Evolutionary conservation across 257 asterid species (phyloP).

Genomic region (Catharanthus roseus): DNA sequence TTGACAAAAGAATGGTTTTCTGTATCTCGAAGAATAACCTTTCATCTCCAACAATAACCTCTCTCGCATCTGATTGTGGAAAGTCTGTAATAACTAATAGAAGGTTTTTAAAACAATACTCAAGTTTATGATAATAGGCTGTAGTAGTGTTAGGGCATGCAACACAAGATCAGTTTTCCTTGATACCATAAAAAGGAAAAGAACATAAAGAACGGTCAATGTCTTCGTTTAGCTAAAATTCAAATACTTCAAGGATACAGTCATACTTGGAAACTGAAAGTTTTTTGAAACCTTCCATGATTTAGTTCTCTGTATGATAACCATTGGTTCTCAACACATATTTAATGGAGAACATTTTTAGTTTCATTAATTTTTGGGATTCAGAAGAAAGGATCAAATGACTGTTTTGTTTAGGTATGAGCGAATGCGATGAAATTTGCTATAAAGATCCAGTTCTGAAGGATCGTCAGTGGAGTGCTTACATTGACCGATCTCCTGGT

Average conservation of each 20-base stretch:
- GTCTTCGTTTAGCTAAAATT: background rate
- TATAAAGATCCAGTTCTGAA: slow-evolving; percentile 89
- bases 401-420: slow-evolving; percentile 49
- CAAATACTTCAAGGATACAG: no score
- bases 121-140: background rate
- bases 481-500: slow-evolving; percentile 96
- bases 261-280: background rate
- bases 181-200: background rate
- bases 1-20: background rate
- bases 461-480: slow-evolving; percentile 91
- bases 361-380: background rate
- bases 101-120: no score
- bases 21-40: background rate
- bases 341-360: background rate
- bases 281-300: background rate
- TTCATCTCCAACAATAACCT: background rate
- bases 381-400: slow-evolving; percentile 1
- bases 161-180: background rate
- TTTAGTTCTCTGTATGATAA: background rate
- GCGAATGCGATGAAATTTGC: slow-evolving; percentile 82
- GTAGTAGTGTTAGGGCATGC: background rate
- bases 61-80: background rate
- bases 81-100: background rate
- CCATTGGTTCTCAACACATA: background rate
- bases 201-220: background rate